Base-by-base conservation (phyloP, 768 basidiomycete genomes). In the Termitomyces sp. region DNA sequence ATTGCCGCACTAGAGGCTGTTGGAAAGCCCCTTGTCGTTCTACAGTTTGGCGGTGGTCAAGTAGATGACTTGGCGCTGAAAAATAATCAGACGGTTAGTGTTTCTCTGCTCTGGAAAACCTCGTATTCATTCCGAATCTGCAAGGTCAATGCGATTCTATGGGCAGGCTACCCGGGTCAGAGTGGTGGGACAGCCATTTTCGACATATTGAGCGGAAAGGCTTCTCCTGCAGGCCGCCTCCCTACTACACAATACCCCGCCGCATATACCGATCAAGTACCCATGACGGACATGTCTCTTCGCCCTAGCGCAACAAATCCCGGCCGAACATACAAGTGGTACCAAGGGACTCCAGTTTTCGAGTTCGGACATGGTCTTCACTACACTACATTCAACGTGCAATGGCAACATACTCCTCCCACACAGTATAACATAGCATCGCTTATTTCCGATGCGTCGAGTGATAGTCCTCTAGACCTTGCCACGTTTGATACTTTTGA, bases 281-380 rank as follows among this genome's bases (percentile, higher is more conserved):
- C 74, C 1, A 85, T 85, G 83, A 85, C 84, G 6, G 79, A 86
- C 69, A 86, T 86, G 83, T 73, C 68, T 2, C 70, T 85, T 38
- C 83, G 81, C 31, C 81, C 83, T 9, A 78, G 74, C 65, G 63
- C 70, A 32, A 74, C 73, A 54, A 82, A 77, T 63, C 83, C 84
- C 0, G 84, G 84, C 11, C 77, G 84, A 40, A 85, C 84, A 7
- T 85, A 85, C 71, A 83, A 79, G 63, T 86, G 83, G 84, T 85
- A 78, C 71, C 75, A 73, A 29, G 82, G 76, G 14, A 74, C 74
- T 25, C 79, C 83, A 15, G 74, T 84, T n/a, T 83, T 77, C 66
- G 76, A 79, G 59, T 85, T 84, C 63, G 85, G 83, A 10, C 75
- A 76, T 55, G 85, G 84, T n/a, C 71, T 83, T 54, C 83, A 84